Percentiles rank a stretch among this genome's conserved stretches.
Evolutionary conservation across 208 protist species (phyloP).

Genomic region (Trypanosomatidae sp.): DNA sequence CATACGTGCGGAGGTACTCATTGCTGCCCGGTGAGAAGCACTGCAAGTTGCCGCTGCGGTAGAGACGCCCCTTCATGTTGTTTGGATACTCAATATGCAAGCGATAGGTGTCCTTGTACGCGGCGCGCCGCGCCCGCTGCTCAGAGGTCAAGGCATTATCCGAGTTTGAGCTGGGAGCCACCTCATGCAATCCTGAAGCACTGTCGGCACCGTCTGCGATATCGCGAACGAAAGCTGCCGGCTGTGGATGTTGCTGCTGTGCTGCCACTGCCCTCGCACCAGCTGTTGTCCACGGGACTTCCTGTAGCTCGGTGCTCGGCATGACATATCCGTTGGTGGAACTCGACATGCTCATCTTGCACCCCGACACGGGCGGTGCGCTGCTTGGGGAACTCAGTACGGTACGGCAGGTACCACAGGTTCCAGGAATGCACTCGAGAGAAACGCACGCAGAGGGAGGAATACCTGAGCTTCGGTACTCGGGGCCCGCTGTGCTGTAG

Average conservation of each 20-base stretch:
- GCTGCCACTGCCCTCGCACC: neutral
- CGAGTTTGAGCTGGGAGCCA: neutral
- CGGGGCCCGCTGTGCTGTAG: neutral
- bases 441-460: neutral
- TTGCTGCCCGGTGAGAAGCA: conserved; percentile 58
- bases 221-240: neutral
- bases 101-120: conserved; percentile 15
- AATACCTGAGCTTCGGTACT: neutral
- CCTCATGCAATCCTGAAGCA: neutral
- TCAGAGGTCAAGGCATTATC: conserved; percentile 6
- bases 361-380: neutral
- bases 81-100: conserved; percentile 27
- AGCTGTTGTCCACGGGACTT: neutral
- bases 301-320: neutral
- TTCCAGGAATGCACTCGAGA: neutral
- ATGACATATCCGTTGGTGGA: neutral
- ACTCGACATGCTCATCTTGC: neutral
- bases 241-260: neutral
- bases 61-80: conserved; percentile 30
- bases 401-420: neutral
- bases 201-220: neutral
- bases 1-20: conserved; percentile 36
- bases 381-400: neutral
- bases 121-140: conserved; percentile 7
- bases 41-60: conserved; percentile 40